Evolutionary conservation across 805 yeast species (phyloP).

Genomic region (Hanseniaspora guilliermondii): DNA sequence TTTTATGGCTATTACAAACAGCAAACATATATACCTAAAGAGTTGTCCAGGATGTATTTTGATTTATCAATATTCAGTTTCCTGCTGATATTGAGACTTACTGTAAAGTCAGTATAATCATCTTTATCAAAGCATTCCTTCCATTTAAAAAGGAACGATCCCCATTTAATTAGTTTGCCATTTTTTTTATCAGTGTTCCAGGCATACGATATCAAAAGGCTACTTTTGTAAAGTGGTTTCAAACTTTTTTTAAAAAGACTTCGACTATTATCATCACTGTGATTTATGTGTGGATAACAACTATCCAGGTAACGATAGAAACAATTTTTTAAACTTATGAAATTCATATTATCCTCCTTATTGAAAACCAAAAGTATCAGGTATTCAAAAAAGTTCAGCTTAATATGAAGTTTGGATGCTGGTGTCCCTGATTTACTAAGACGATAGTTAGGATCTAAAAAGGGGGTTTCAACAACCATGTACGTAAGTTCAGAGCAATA

Average conservation of each 20-base stretch:
- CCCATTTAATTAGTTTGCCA: constrained; percentile 1
- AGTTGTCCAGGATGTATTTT: not conserved
- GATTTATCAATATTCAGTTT: not conserved
- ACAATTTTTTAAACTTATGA: not conserved
- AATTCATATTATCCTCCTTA: not conserved
- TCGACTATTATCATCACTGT: not conserved
- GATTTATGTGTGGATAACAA: not conserved
- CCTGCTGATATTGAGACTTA: not conserved
- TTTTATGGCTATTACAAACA: not conserved
- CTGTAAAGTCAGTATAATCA: not conserved
- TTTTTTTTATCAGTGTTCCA: no score
- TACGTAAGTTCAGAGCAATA: not conserved
- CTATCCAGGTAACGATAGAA: not conserved
- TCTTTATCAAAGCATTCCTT: not conserved
- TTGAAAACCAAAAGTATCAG: not conserved
- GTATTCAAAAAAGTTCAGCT: not conserved
- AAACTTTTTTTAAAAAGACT: not conserved
- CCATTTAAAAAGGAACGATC: not conserved
- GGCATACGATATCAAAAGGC: not conserved
- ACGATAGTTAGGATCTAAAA: not conserved
- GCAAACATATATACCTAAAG: not conserved
- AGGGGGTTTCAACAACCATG: not conserved
- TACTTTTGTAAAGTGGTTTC: not conserved
- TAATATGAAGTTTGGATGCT: not conserved
- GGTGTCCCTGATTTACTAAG: not conserved